Evolutionary conservation across 2,329 filamentous ascomycete genomes (phyloP).

Genomic region (Fusarium acutatum): DNA sequence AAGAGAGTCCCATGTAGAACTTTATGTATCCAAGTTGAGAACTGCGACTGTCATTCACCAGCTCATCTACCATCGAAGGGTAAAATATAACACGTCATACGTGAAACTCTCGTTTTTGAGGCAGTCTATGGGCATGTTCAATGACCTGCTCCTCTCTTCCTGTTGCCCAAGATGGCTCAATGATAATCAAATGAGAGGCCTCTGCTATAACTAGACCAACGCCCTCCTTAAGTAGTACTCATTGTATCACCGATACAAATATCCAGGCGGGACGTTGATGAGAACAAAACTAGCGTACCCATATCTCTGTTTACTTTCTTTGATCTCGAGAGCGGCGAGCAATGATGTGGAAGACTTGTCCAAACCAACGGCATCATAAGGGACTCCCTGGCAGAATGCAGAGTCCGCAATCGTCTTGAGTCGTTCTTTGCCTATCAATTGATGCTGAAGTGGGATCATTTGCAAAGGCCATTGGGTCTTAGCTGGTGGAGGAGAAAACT

Average conservation of each 20-base stretch:
- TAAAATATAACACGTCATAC: background rate
- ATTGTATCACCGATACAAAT: background rate
- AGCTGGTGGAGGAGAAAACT: background rate
- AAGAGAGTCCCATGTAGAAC: background rate
- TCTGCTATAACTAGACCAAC: background rate
- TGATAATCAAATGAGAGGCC: background rate
- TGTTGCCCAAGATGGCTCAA: background rate
- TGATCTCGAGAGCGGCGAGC: background rate
- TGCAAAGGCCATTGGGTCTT: background rate
- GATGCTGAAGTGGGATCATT: background rate
- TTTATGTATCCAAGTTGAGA: background rate
- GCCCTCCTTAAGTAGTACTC: background rate
- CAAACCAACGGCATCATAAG: background rate
- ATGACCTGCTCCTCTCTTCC: background rate
- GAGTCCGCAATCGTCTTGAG: background rate
- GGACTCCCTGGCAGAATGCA: background rate
- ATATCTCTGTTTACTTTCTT: background rate
- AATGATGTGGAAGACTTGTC: background rate
- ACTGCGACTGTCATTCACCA: background rate
- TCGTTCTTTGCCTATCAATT: background rate
- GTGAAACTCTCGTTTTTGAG: background rate
- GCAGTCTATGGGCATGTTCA: background rate
- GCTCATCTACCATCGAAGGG: background rate
- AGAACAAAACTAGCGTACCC: background rate
- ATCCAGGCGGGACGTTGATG: background rate